Conservation (phyloP, 768 basidiomycete genomes). For the Hypholoma fasciculare region DNA sequence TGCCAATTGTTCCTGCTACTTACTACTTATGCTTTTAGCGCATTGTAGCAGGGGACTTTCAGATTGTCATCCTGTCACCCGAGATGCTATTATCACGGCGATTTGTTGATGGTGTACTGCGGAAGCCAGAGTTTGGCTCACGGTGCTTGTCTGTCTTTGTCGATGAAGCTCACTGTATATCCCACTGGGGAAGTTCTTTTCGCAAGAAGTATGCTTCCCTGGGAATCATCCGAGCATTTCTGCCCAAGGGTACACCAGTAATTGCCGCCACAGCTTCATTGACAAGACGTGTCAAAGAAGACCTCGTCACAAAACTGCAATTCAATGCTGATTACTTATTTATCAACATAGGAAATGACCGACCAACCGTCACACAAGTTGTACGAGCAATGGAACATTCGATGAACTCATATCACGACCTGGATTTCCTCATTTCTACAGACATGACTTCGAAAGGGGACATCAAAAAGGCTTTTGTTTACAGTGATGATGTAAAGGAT, state of each 20-base stretch:
- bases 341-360: constrained; percentile 30
- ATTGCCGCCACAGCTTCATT: constrained; percentile 37
- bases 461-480: constrained; percentile 29
- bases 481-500: constrained; percentile 24
- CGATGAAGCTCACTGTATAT: constrained; percentile 37
- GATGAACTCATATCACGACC: constrained; percentile 28
- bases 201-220: constrained; percentile 29
- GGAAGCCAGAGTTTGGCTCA: constrained; percentile 19
- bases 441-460: constrained; percentile 18
- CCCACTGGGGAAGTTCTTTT: constrained; percentile 35
- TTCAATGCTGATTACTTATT: constrained; percentile 16
- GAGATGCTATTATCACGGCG: constrained; percentile 30
- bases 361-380: constrained; percentile 10
- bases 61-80: constrained; percentile 33
- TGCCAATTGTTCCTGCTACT: constrained; percentile 11
- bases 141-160: constrained; percentile 27
- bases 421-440: constrained; percentile 32
- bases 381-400: constrained; percentile 33
- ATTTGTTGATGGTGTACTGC: constrained; percentile 26
- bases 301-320: constrained; percentile 28
- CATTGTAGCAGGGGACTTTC: constrained; percentile 21
- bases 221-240: constrained; percentile 27
- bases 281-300: constrained; percentile 23
- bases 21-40: constrained; percentile 11
- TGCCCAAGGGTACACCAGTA: constrained; percentile 28